Conservation (phyloP, 441 rosid genomes). For the Bocquillonia castaneifolia region DNA sequence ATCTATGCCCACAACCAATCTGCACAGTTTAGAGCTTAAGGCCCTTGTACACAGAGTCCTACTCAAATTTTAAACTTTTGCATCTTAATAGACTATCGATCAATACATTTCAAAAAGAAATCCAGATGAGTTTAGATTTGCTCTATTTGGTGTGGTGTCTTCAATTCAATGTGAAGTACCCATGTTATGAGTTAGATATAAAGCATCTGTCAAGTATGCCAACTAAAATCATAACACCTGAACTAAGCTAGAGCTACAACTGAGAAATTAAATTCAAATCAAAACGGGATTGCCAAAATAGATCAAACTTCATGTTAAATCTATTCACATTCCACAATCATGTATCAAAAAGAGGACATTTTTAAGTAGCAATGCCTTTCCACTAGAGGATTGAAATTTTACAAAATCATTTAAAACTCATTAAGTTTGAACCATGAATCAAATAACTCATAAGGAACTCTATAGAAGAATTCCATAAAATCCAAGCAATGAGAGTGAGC, state of each 20-base stretch:
- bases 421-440: too few relatives aligned
- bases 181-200: neutral
- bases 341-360: too few relatives aligned
- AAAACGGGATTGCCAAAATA: neutral
- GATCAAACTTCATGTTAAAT: neutral
- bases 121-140: neutral
- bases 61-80: neutral
- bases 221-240: neutral
- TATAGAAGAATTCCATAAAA: too few relatives aligned
- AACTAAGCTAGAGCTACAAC: constrained; percentile 1
- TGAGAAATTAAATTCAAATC: neutral
- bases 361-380: too few relatives aligned
- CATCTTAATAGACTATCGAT: neutral
- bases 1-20: neutral
- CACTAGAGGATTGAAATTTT: too few relatives aligned
- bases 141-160: neutral
- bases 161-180: neutral
- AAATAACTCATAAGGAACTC: too few relatives aligned
- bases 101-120: neutral
- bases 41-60: neutral
- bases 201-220: neutral
- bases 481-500: too few relatives aligned
- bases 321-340: neutral
- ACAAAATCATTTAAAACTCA: too few relatives aligned
- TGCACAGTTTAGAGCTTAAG: neutral